These are phyloP conservation scores for Seiridium unicorne DNA, from an alignment of 2,329 filamentous ascomycete species.

Conservation along the genomic window DNA sequence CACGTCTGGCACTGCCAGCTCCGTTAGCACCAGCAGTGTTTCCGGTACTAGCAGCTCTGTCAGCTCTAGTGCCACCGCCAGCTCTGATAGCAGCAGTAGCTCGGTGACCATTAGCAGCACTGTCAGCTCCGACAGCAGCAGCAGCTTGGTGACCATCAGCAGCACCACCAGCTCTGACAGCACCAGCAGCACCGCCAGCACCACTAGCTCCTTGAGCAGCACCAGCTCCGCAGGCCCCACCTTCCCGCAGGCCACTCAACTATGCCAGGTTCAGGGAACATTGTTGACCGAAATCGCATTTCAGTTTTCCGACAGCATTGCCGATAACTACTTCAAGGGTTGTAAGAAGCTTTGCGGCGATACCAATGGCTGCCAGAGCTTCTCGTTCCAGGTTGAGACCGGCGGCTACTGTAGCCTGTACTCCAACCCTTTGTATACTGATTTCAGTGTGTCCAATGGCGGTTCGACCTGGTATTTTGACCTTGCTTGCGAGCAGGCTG, in stretches of 20 bases:
- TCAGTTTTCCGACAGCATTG: neutral
- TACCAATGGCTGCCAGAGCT: no score
- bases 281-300: neutral
- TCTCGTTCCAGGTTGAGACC: no score
- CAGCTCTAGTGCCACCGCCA: no score
- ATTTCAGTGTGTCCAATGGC: no score
- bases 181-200: neutral
- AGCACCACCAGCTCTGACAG: neutral
- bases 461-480: no score
- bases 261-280: neutral
- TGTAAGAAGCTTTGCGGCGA: neutral
- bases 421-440: no score
- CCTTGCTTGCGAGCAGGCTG: no score
- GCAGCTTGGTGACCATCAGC: neutral
- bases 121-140: neutral
- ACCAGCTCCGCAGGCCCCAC: neutral
- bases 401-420: no score
- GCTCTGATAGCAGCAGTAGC: no score
- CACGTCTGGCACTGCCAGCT: no score
- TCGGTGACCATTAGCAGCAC: neutral
- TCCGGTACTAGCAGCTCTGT: no score
- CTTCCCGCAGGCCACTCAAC: neutral
- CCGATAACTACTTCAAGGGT: neutral
- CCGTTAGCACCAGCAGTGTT: no score
- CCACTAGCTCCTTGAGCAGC: neutral